These are phyloP conservation scores for Lentinula boryana DNA, from an alignment of 768 basidiomycete genomes.

Conservation along the genomic window DNA sequence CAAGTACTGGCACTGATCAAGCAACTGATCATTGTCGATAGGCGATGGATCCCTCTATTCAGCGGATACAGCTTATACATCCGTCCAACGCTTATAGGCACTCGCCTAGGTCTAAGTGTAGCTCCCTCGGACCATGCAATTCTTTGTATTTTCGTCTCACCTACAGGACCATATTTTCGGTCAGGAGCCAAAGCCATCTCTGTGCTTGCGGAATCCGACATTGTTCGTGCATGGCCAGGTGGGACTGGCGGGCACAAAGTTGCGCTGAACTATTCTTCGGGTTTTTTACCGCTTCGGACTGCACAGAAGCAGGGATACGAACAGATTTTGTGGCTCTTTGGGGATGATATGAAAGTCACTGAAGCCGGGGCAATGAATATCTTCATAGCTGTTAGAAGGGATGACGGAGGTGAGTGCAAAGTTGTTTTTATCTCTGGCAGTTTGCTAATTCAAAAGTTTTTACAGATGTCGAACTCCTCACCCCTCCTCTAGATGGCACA, in stretches of 20 bases:
- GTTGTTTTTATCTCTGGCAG: background rate
- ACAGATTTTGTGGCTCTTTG: constrained; percentile 76
- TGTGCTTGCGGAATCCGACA: constrained; percentile 34
- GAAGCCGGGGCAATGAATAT: constrained; percentile 81
- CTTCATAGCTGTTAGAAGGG: constrained; percentile 56
- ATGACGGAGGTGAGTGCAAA: constrained; percentile 44
- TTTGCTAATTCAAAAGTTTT: background rate
- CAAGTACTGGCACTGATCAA: constrained; percentile 70
- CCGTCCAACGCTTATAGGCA: constrained; percentile 70
- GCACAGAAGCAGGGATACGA: constrained; percentile 67
- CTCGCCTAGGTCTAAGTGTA: constrained; percentile 50
- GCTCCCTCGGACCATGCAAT: constrained; percentile 65
- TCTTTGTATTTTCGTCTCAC: constrained; percentile 67
- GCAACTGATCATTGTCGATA: constrained; percentile 62
- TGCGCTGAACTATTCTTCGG: constrained; percentile 59
- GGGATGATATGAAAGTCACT: constrained; percentile 32
- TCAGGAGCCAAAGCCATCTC: constrained; percentile 52
- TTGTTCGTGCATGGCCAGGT: constrained; percentile 43
- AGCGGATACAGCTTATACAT: constrained; percentile 83
- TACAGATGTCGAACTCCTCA: constrained; percentile 67
- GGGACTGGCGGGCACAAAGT: constrained; percentile 81
- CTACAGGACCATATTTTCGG: constrained; percentile 73
- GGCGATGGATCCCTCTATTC: constrained; percentile 77
- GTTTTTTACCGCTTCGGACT: constrained; percentile 56
- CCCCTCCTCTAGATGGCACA: constrained; percentile 80